A percentile compares a stretch with the other conserved stretches of the same genome.
Conservation (phyloP, 2,329 filamentous ascomycete species). For the Tolypocladium pustulatum region DNA sequence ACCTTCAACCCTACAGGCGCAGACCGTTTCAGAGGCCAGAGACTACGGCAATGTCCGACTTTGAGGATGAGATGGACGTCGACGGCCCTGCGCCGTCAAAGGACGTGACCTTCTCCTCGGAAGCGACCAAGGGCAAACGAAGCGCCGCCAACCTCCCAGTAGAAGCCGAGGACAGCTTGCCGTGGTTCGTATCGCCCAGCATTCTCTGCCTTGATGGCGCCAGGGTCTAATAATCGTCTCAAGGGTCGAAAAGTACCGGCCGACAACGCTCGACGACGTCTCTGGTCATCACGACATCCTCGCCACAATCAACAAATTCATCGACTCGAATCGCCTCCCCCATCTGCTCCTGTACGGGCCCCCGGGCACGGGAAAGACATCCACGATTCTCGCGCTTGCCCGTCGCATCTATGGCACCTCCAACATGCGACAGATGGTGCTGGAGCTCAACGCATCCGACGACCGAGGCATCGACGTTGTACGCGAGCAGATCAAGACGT, state of each 20-base stretch:
- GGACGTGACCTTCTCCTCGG: conserved; percentile 59
- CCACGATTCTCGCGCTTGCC: conserved; percentile 86
- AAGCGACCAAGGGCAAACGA: conserved; percentile 77
- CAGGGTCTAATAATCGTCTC: background rate
- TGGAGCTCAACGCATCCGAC: conserved; percentile 95
- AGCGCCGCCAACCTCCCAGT: conserved; percentile 88
- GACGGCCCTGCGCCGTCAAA: conserved; percentile 36
- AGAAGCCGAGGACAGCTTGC: conserved; percentile 84
- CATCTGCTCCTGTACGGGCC: conserved; percentile 96
- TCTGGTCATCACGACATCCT: conserved; percentile 96
- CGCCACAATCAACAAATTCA: conserved; percentile 93
- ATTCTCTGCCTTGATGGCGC: background rate
- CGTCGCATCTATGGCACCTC: conserved; percentile 83
- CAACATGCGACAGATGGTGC: conserved; percentile 96
- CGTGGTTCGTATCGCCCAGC: conserved; percentile 52
- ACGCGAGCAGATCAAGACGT: conserved; percentile 98
- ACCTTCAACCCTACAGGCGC: background rate
- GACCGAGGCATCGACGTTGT: conserved; percentile 97
- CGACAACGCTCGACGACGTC: conserved; percentile 79
- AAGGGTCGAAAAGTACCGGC: conserved; percentile 96
- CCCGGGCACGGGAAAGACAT: conserved; percentile 94
- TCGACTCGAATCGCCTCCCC: conserved; percentile 86
- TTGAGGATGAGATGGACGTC: conserved; percentile 51
- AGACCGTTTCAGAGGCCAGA: background rate
- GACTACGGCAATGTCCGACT: conserved; percentile 41